These are phyloP conservation scores for Prunus fruticosa DNA, from an alignment of 306 rosid species.

Conservation along the genomic window DNA sequence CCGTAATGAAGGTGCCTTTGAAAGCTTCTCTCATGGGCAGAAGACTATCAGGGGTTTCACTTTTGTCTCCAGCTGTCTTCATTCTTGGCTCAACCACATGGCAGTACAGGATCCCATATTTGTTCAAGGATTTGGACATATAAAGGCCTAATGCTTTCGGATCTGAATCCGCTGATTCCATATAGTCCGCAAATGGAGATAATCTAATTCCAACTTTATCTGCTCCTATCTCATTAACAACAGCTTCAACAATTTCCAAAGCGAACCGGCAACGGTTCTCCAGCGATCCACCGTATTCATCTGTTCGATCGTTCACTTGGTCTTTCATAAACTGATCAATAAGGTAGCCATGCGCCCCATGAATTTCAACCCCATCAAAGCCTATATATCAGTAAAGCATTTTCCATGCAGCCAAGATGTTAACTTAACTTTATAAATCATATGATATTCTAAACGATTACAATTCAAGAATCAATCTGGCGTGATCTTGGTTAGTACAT, in stretches of 20 bases:
- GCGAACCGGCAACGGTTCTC: slow-evolving; percentile 63
- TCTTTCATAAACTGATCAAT: not conserved
- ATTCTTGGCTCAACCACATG: slow-evolving; percentile 69
- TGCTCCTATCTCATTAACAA: slow-evolving; percentile 48
- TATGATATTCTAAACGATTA: too few species aligned
- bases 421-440: too few species aligned
- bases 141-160: slow-evolving; percentile 55
- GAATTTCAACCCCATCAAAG: not conserved
- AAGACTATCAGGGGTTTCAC: slow-evolving; percentile 25
- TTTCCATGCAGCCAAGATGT: not conserved
- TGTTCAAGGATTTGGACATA: slow-evolving; percentile 41
- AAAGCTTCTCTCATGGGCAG: slow-evolving; percentile 47
- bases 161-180: slow-evolving; percentile 57
- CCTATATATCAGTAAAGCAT: not conserved
- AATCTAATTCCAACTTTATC: slow-evolving; percentile 55
- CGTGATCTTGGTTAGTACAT: not conserved
- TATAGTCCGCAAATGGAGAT: slow-evolving; percentile 52
- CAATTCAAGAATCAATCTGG: too few species aligned
- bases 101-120: slow-evolving; percentile 48
- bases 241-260: slow-evolving; percentile 38
- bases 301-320: slow-evolving; percentile 8
- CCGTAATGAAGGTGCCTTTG: slow-evolving; percentile 51
- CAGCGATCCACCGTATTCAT: slow-evolving; percentile 31
- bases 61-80: slow-evolving; percentile 23
- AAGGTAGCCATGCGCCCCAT: not conserved